Percentiles rank a stretch among this genome's conserved stretches.
These are phyloP conservation scores for Clarireedia sp. DNA, from an alignment of 2,329 filamentous ascomycete genomes.

Conservation along the genomic window DNA sequence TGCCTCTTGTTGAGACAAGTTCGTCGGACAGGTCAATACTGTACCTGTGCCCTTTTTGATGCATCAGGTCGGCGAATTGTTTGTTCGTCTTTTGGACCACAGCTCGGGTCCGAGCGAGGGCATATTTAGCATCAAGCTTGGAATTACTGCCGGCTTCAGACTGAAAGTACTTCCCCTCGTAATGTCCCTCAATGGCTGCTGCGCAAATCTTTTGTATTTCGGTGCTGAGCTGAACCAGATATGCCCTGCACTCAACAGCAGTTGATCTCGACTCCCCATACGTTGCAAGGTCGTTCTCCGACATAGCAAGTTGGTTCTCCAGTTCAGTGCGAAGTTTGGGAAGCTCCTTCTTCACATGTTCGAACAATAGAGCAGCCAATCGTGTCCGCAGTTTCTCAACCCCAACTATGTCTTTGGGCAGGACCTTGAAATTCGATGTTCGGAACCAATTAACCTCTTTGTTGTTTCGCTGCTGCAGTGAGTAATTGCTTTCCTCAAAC, in stretches of 20 bases:
- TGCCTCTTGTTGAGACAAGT: neutral
- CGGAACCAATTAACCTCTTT: conserved; percentile 22
- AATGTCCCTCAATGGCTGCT: conserved; percentile 28
- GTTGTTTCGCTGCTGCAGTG: conserved; percentile 19
- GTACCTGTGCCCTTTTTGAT: conserved; percentile 27
- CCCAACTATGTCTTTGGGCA: conserved; percentile 20
- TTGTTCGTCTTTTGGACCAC: conserved; percentile 27
- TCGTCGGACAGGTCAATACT: conserved; percentile 15
- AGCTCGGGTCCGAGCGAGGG: conserved; percentile 24
- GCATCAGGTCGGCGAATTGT: conserved; percentile 22
- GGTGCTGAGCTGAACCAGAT: conserved; percentile 25
- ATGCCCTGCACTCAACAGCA: conserved; percentile 19
- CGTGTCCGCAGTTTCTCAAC: conserved; percentile 22
- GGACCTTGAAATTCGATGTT: conserved; percentile 22
- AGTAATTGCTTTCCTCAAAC: conserved; percentile 31
- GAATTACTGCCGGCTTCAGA: conserved; percentile 11
- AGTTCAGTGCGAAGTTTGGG: conserved; percentile 22
- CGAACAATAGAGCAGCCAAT: conserved; percentile 24
- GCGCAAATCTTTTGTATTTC: conserved; percentile 27
- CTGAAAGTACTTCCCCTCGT: conserved; percentile 28
- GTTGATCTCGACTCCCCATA: conserved; percentile 16
- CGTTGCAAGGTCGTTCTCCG: conserved; percentile 4
- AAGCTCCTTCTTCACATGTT: conserved; percentile 29
- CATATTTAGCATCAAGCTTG: conserved; percentile 9
- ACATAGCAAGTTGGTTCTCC: conserved; percentile 8